Conservation (phyloP, 2,329 filamentous ascomycete species). For the Thelonectria discophora region DNA sequence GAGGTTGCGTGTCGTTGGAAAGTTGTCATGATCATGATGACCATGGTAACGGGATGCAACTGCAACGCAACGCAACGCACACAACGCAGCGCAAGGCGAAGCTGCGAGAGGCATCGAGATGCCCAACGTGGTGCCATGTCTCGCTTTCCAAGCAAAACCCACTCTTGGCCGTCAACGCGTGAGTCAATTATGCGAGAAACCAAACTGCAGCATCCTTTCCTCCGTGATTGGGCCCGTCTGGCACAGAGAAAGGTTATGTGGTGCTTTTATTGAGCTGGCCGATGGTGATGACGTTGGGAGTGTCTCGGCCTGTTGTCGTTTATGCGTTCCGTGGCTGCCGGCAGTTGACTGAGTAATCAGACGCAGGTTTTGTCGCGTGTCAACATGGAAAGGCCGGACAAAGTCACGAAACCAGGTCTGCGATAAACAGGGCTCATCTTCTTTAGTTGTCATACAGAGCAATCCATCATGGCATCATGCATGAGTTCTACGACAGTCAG, state of each 20-base stretch:
- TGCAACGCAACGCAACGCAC: constrained; percentile 1
- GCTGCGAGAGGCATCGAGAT: not conserved
- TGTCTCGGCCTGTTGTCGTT: constrained; percentile 12
- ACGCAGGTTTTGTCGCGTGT: not conserved
- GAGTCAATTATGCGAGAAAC: constrained; percentile 13
- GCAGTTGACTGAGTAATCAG: constrained; percentile 4
- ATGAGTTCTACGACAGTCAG: not conserved
- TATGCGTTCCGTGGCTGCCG: constrained; percentile 7
- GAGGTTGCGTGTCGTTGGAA: constrained; percentile 4
- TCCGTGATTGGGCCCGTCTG: constrained; percentile 18
- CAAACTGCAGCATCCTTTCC: constrained; percentile 10
- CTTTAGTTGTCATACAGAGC: not conserved
- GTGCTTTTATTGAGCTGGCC: constrained; percentile 18
- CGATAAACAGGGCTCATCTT: not conserved
- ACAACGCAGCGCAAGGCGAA: too few relatives aligned
- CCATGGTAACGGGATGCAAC: not conserved
- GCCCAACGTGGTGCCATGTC: constrained; percentile 15
- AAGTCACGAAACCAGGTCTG: not conserved
- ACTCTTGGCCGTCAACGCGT: constrained; percentile 18
- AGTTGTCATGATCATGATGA: constrained; percentile 2
- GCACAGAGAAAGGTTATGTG: constrained; percentile 11
- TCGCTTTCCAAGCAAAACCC: constrained; percentile 14
- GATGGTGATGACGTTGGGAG: constrained; percentile 16
- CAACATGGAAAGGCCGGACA: not conserved
- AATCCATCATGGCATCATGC: not conserved